phyloP scores from a whole-genome alignment of 331 rosid species.

The Stylosanthes scabra region DNA sequence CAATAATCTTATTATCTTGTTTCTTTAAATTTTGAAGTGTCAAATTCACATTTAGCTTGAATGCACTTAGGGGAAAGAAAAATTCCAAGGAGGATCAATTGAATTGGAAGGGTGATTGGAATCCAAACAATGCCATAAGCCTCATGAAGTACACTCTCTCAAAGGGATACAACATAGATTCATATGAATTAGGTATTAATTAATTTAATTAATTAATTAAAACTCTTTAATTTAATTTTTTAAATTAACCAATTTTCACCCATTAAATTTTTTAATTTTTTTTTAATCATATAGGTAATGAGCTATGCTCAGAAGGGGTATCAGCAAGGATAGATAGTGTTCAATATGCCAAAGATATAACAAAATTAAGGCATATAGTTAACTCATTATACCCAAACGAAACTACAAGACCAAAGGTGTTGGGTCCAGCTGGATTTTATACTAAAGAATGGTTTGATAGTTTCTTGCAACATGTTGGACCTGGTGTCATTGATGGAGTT shows the following conservation, averaged over 20 bases:
- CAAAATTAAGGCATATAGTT: conserved; percentile 45
- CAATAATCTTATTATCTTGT: background rate
- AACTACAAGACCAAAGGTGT: conserved; percentile 54
- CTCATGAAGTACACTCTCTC: conserved; percentile 57
- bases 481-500: conserved; percentile 57
- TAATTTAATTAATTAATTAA: background rate
- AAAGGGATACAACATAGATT: conserved; percentile 71
- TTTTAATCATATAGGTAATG: conserved; percentile 55
- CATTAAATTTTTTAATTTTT: background rate
- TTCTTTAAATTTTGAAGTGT: conserved; percentile 39
- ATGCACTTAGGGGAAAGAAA: conserved; percentile 62
- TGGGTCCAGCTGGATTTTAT: conserved; percentile 78
- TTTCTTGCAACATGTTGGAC: conserved; percentile 56
- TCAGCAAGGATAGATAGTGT: conserved; percentile 51
- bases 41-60: conserved; percentile 64
- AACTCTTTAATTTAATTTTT: background rate
- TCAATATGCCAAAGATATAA: conserved; percentile 66
- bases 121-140: conserved; percentile 52
- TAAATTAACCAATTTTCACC: no score
- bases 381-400: conserved; percentile 44
- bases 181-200: conserved; percentile 69
- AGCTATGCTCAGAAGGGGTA: conserved; percentile 56
- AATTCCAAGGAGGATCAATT: conserved; percentile 30
- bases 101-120: conserved; percentile 68
- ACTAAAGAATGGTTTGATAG: conserved; percentile 56